phyloP scores from a whole-genome alignment of 306 rosid genomes.

The Oxytropis ochrocephala region DNA sequence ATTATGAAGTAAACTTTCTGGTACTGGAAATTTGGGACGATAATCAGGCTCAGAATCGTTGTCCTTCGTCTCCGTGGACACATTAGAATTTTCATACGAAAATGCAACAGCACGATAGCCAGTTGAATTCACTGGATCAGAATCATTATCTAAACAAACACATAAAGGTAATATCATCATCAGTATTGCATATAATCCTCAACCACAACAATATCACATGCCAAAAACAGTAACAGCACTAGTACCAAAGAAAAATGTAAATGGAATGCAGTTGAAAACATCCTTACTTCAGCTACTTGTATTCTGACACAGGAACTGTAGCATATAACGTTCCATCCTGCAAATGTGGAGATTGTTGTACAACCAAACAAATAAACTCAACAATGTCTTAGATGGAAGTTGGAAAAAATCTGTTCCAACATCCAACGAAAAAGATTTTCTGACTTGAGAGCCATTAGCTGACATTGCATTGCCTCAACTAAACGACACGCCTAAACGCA shows the following conservation, averaged over 20 bases:
- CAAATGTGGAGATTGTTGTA: slow-evolving; percentile 41
- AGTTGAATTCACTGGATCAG: slow-evolving; percentile 17
- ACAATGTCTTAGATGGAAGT: slow-evolving; percentile 7
- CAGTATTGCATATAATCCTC: slow-evolving; percentile 16
- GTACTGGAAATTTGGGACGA: slow-evolving; percentile 62
- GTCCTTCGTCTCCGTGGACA: slow-evolving; percentile 30
- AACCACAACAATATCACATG: slow-evolving; percentile 4
- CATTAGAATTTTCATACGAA: slow-evolving; percentile 49
- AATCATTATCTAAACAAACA: slow-evolving; percentile 39
- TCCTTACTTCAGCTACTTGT: slow-evolving; percentile 43
- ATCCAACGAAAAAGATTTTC: not conserved
- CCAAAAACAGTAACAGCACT: not conserved
- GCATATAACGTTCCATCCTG: slow-evolving; percentile 68
- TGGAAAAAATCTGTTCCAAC: not conserved
- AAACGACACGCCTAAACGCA: not conserved
- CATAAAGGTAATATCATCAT: slow-evolving; percentile 27
- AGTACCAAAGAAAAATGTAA: slow-evolving; percentile 19
- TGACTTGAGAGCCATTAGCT: not conserved
- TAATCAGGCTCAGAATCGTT: slow-evolving; percentile 35
- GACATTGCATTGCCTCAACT: not conserved
- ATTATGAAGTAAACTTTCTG: slow-evolving; percentile 56
- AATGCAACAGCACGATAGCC: slow-evolving; percentile 59
- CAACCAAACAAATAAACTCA: slow-evolving; percentile 3
- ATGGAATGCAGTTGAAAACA: slow-evolving; percentile 30
- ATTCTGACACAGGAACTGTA: slow-evolving; percentile 45